Evolutionary conservation across 176 grass and related monocot species (phyloP), one percentile per base, ranked within the genome.

Genomic region (Ensete glaucum): DNA sequence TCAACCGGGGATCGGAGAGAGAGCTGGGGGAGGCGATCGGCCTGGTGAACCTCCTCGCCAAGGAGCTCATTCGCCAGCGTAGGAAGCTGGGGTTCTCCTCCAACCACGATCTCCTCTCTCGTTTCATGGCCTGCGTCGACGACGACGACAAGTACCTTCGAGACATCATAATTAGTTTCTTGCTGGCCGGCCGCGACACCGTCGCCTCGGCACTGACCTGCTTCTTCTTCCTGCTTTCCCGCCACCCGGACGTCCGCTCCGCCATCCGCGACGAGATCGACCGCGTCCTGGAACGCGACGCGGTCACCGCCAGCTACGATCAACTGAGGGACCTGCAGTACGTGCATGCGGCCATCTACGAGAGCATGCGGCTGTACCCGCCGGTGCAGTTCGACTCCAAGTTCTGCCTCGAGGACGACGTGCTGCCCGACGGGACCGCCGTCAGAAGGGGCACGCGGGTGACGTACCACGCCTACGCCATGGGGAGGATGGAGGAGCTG

Each of bases 381-480:
- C 71, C 71, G 10, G 71, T 55, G 52, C 71, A 73, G 50, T 73
- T 73, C 13, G 71, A 73, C n/a, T 73, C 71, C 71, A 73, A 73
- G 53, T 73, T 73, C 71, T 73, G 71, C 52, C 2, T 26, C 29
- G 51, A 25, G 51, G 71, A 73, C 53, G 52, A 73, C 71, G 71
- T 73, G 11, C 71, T 73, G 17, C 71, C 71, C 12, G 71, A 73
- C 52, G 71, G 50, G 15, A 73, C 51, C 1, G 25, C 54, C 69
- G 50, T 71, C 10, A 15, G 29, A 14, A 43, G 13, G n/a, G 69
- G 50, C 49, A 71, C 69, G 15, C 16, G 49, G 4, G 21, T 73
- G 50, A 73, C 71, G 1, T 73, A 73, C 71, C 71, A 73, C 71
- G 52, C 71, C 19, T 73, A 73, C 53, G 71, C 71, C 52, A 73